Base-by-base conservation (phyloP, 164 flowering plant genomes). In the Litsea cubeba region DNA sequence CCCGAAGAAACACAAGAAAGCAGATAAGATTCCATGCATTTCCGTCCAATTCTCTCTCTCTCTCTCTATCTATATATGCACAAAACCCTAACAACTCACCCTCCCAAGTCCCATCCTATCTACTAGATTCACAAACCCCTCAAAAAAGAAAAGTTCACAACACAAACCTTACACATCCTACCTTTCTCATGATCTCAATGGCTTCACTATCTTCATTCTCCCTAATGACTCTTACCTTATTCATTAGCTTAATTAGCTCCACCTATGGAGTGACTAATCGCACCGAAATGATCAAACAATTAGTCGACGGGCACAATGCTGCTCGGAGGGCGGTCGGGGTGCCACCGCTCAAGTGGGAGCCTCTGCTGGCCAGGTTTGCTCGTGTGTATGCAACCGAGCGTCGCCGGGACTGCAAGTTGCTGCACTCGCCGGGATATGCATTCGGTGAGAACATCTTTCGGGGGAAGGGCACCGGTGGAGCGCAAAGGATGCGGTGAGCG, bases 261-360 rank as follows among this genome's bases (percentile, higher is more conserved):
- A 8, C 72, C 18, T 15, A 51, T 28, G 54, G 62, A 15, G 54
- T 50, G 64, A n/a, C 20, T 25, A 70, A 70, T 20, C 40, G 30
- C 1, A 71, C 73, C 2, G 65, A 72, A 69, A 18, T 68, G 58
- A 72, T 72, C 46, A 30, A 72, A 40, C 76, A 77, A 51, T 24
- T 81, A 58, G 10, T 81, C 10, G 75, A 70, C 0, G 77, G 79
- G 6, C 83, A 81, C 63, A 81, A 81, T 62, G 17, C 4, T 2
- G 83, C 79, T 11, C 70, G 83, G 40, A 14, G 51, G n/a, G 67
- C 18, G 5, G 81, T 81, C 4, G 79, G 83, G 1, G 79, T 76
- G 30, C 74, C 80, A 0, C 81, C 79, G 5, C 73, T 81, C 5
- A 58, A 26, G 62, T 81, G 76, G 79, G 79, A 78, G 12, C 77